Evolutionary conservation across 75 land plant species (phyloP).

Genomic region (Sequoia sempervirens): DNA sequence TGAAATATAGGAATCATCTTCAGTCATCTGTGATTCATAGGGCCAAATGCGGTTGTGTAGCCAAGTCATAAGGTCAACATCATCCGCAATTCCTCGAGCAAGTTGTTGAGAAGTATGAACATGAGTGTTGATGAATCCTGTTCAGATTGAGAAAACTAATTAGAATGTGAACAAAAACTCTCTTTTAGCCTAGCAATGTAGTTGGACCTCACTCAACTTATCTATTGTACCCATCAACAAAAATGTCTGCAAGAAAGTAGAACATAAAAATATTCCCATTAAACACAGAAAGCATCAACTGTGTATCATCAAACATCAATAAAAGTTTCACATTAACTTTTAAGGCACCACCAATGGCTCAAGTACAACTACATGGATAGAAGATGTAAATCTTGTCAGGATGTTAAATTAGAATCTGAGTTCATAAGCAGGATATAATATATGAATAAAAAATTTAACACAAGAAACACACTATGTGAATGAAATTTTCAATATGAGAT

Average conservation of each 20-base stretch:
- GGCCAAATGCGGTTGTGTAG: conserved; percentile 95
- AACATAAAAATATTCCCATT: neutral
- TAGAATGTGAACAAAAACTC: neutral
- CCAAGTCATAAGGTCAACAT: conserved; percentile 96
- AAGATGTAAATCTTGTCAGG: neutral
- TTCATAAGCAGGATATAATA: neutral
- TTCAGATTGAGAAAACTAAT: neutral
- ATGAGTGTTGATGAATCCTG: conserved; percentile 91
- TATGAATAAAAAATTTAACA: neutral
- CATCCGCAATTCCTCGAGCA: conserved; percentile 94
- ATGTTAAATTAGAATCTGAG: neutral
- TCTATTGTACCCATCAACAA: neutral
- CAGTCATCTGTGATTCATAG: conserved; percentile 88
- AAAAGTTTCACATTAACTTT: neutral
- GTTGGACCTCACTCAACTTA: neutral
- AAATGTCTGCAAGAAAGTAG: neutral
- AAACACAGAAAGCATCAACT: neutral
- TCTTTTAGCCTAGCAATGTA: neutral
- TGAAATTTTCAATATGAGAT: neutral
- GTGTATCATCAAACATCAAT: neutral
- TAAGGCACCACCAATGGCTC: neutral
- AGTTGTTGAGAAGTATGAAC: conserved; percentile 98
- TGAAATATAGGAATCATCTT: conserved; percentile 83
- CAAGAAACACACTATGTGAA: neutral
- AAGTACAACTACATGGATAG: neutral